phyloP scores from a whole-genome alignment of 192 early-diverging fungal species.

The Backusella sp. region DNA sequence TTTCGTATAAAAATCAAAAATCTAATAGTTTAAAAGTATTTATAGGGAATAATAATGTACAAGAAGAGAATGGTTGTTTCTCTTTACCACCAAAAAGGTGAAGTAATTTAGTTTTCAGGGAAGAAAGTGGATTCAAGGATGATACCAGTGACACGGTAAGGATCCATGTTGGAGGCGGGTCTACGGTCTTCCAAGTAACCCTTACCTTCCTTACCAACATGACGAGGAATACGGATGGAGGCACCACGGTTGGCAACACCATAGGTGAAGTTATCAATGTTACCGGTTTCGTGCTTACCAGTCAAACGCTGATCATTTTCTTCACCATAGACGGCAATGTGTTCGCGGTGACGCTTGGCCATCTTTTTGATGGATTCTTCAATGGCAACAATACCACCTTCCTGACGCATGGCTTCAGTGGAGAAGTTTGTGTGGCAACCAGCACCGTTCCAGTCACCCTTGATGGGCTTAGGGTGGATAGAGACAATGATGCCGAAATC shows the following conservation, averaged over 20 bases:
- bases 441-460: slow-evolving; percentile 60
- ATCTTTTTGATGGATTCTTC: slow-evolving; percentile 54
- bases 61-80: not conserved
- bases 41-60: slow-evolving; percentile 9
- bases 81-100: not conserved
- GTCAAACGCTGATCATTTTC: slow-evolving; percentile 57
- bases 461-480: slow-evolving; percentile 58
- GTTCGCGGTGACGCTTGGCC: slow-evolving; percentile 38
- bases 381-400: slow-evolving; percentile 50
- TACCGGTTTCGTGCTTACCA: slow-evolving; percentile 53
- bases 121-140: slow-evolving; percentile 45
- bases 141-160: slow-evolving; percentile 52
- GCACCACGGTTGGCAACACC: slow-evolving; percentile 60
- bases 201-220: slow-evolving; percentile 50
- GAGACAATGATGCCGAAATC: slow-evolving; percentile 56
- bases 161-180: slow-evolving; percentile 59
- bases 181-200: slow-evolving; percentile 57
- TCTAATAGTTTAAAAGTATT: slow-evolving; percentile 5
- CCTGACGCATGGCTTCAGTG: slow-evolving; percentile 47
- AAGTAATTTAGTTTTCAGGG: slow-evolving; percentile 9
- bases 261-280: slow-evolving; percentile 47
- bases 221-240: slow-evolving; percentile 57
- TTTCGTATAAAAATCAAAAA: not conserved
- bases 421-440: slow-evolving; percentile 60
- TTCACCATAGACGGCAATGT: slow-evolving; percentile 58